These are phyloP conservation scores for Metarhizium brunneum DNA, from an alignment of 2,329 filamentous ascomycete species.

Conservation along the genomic window DNA sequence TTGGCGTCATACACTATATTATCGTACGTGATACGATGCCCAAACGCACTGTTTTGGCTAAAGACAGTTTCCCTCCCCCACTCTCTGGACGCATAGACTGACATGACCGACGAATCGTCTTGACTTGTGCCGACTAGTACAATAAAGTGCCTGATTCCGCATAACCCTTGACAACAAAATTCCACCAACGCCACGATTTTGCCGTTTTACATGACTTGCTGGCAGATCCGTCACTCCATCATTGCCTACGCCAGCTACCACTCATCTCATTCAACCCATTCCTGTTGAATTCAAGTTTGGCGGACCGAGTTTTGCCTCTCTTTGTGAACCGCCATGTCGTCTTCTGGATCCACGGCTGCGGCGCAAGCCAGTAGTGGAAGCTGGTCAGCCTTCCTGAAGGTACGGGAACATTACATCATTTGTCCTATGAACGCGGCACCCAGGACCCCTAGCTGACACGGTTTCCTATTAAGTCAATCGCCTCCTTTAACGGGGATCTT, in stretches of 20 bases:
- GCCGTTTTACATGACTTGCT: neutral
- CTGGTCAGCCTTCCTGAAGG: slow-evolving; percentile 45
- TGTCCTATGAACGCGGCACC: neutral
- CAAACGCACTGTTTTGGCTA: too few relatives aligned
- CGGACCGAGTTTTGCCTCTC: neutral
- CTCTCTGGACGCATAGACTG: too few relatives aligned
- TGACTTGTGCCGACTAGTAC: neutral
- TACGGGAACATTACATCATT: slow-evolving; percentile 14
- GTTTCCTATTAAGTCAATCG: slow-evolving; percentile 48
- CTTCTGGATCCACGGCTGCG: slow-evolving; percentile 18
- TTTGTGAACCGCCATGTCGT: slow-evolving; percentile 17
- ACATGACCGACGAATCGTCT: neutral
- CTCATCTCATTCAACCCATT: neutral
- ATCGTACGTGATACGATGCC: too few relatives aligned
- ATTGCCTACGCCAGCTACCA: neutral
- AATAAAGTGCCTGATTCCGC: neutral
- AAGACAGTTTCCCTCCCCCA: too few relatives aligned
- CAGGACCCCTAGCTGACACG: slow-evolving; percentile 4
- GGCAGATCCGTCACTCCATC: neutral
- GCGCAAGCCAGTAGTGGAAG: slow-evolving; percentile 33
- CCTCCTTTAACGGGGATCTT: slow-evolving; percentile 74
- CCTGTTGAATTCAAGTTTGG: neutral
- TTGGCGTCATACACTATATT: too few relatives aligned
- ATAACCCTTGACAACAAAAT: neutral
- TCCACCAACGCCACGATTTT: neutral